phyloP scores from a whole-genome alignment of 2,329 filamentous ascomycete species.

The Cytospora leucostoma region DNA sequence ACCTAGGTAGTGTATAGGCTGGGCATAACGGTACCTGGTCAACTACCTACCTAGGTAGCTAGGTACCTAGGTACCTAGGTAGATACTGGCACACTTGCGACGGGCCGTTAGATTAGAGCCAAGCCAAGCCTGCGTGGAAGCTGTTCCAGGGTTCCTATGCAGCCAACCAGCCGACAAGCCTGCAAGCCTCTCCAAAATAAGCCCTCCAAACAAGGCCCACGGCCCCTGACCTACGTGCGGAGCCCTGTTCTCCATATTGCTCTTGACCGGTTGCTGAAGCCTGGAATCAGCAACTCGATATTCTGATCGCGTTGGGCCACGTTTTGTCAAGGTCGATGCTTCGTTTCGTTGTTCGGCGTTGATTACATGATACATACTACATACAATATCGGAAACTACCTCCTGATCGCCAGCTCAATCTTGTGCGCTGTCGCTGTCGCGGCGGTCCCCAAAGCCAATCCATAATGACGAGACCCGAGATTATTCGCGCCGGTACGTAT shows the following conservation, averaged over 20 bases:
- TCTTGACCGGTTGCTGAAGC: conserved; percentile 5
- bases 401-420: conserved; percentile 17
- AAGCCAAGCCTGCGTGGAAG: neutral
- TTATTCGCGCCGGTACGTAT: conserved; percentile 61
- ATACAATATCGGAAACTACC: neutral
- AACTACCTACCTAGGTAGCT: neutral
- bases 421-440: conserved; percentile 21
- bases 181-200: conserved; percentile 7
- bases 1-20: too few relatives aligned
- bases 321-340: neutral
- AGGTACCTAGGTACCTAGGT: neutral
- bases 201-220: conserved; percentile 2
- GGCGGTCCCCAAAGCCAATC: conserved; percentile 30
- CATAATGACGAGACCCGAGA: conserved; percentile 61
- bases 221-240: conserved; percentile 15
- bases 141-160: too few relatives aligned
- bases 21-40: neutral
- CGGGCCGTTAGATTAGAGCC: neutral
- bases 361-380: neutral
- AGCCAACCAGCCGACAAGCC: conserved; percentile 10
- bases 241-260: conserved; percentile 17
- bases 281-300: neutral
- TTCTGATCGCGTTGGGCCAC: neutral
- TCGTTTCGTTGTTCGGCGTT: neutral
- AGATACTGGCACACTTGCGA: neutral